Evolutionary conservation across 1,139 yeast species (phyloP).

Genomic region (Scheffersomyces illinoinensis): DNA sequence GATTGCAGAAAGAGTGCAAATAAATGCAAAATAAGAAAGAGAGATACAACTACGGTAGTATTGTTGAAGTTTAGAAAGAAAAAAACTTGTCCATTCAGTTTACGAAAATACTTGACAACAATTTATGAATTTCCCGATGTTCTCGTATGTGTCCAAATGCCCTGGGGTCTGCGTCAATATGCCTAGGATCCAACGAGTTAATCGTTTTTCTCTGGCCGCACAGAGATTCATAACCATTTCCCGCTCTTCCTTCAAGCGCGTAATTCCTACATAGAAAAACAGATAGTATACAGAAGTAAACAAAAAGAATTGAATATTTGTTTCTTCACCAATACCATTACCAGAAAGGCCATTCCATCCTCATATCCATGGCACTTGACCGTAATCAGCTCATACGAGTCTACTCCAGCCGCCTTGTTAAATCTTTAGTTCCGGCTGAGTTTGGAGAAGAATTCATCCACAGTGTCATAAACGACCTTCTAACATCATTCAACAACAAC

Average conservation of each 20-base stretch:
- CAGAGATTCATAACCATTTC: not conserved
- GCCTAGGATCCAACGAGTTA: not conserved
- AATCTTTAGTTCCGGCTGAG: constrained; percentile 39
- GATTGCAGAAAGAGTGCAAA: not conserved
- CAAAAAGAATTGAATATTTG: not conserved
- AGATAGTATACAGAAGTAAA: not conserved
- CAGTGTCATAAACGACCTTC: constrained; percentile 32
- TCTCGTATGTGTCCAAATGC: not conserved
- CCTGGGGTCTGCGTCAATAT: not conserved
- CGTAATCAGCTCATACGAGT: constrained; percentile 34
- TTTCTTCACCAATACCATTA: not conserved
- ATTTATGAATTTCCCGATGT: too few relatives aligned
- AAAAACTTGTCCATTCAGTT: too few relatives aligned
- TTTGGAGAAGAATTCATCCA: constrained; percentile 41
- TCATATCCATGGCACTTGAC: constrained; percentile 27
- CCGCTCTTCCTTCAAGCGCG: not conserved
- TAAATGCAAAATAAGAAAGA: not conserved
- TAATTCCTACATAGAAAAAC: not conserved
- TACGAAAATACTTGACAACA: too few relatives aligned
- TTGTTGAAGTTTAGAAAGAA: not conserved
- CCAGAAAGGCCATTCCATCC: not conserved
- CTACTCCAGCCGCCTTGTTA: constrained; percentile 39
- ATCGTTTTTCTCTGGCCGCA: not conserved
- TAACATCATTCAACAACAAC: not conserved
- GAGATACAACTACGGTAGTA: not conserved